Percentiles rank a stretch among this genome's conserved stretches.
These are phyloP conservation scores for Talaromyces nanjingensis DNA, from an alignment of 495 filamentous ascomycete species.

Conservation along the genomic window DNA sequence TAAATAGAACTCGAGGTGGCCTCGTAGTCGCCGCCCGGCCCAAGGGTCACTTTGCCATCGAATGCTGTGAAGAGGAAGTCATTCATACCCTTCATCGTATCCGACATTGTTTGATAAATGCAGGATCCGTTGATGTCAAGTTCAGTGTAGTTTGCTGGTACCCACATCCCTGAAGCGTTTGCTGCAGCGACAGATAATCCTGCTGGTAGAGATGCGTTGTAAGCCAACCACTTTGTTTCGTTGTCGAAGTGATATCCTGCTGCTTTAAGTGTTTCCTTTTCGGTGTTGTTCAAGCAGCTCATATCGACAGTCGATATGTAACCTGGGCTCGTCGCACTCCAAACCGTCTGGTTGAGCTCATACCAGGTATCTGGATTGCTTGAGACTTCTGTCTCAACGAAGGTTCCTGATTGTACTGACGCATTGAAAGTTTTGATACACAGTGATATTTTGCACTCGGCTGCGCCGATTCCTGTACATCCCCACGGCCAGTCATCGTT, in stretches of 20 bases:
- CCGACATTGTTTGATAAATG: background rate
- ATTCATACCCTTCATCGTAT: background rate
- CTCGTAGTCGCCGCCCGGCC: background rate
- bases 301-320: background rate
- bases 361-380: background rate
- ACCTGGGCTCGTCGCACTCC: background rate
- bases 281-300: background rate
- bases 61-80: background rate
- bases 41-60: background rate
- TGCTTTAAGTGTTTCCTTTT: background rate
- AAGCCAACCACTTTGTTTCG: background rate
- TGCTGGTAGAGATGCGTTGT: background rate
- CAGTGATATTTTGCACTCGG: background rate
- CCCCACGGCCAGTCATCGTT: background rate
- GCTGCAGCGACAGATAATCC: background rate
- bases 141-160: background rate
- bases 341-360: background rate
- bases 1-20: background rate
- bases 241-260: background rate
- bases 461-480: background rate
- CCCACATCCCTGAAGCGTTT: background rate
- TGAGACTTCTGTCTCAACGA: background rate
- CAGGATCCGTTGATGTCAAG: background rate
- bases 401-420: background rate
- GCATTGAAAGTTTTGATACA: background rate